Percentiles rank a stretch among this genome's conserved stretches.
Conservation (phyloP, 2,329 filamentous ascomycete species). For the Phialophora chinensis region DNA sequence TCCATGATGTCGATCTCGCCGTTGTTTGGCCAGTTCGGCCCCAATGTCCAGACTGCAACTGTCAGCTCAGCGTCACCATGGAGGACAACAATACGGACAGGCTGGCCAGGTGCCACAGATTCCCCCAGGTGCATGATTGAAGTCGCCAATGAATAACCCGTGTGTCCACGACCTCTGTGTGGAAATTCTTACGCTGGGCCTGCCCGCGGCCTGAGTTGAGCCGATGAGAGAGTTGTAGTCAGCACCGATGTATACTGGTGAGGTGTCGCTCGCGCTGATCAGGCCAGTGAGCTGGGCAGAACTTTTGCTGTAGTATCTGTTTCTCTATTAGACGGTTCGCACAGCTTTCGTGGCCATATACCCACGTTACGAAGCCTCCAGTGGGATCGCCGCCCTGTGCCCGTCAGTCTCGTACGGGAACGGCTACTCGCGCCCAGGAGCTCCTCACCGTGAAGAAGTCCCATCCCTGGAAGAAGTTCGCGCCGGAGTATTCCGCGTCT, state of each 20-base stretch:
- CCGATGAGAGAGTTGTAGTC: conserved; percentile 39
- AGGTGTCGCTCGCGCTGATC: conserved; percentile 35
- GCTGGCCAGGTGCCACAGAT: conserved; percentile 51
- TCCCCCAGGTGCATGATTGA: conserved; percentile 44
- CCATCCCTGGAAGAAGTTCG: conserved; percentile 50
- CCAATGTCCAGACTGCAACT: conserved; percentile 52
- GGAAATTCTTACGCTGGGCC: conserved; percentile 43
- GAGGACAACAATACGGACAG: conserved; percentile 23
- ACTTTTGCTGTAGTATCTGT: conserved; percentile 43
- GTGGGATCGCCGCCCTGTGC: conserved; percentile 44
- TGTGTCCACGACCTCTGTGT: conserved; percentile 42
- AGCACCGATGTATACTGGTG: conserved; percentile 44
- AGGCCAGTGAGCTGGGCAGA: conserved; percentile 35
- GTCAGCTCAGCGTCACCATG: not conserved
- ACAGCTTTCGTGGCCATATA: conserved; percentile 40
- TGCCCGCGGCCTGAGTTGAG: conserved; percentile 38
- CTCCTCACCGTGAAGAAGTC: conserved; percentile 45
- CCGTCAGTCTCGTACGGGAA: conserved; percentile 10
- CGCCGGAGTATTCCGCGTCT: conserved; percentile 42
- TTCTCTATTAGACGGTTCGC: conserved; percentile 1
- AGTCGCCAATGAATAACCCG: conserved; percentile 47
- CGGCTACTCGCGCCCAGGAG: not conserved
- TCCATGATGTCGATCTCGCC: conserved; percentile 77
- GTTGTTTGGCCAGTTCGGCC: conserved; percentile 65
- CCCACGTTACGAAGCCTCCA: conserved; percentile 46